Conservation (phyloP, 116 monocot species). For the Posidonia oceanica region DNA sequence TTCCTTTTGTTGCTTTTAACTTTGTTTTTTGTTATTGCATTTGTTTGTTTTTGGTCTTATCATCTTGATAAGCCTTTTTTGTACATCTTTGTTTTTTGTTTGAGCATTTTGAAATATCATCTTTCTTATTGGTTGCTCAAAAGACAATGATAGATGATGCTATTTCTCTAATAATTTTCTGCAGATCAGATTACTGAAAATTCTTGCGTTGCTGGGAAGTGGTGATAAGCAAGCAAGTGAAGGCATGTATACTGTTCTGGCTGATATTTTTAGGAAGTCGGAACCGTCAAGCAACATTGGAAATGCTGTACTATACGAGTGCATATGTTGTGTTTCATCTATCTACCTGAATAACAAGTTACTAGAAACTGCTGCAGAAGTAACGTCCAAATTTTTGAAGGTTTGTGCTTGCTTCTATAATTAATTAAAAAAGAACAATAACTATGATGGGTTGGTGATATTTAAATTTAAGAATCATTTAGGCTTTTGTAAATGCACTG, state of each 20-base stretch:
- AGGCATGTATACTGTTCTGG: conserved; percentile 74
- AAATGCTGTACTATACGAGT: conserved; percentile 89
- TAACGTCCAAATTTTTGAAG: conserved; percentile 94
- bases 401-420: conserved; percentile 12
- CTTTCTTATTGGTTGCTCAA: too few relatives aligned
- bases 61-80: too few relatives aligned
- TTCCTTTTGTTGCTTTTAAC: too few relatives aligned
- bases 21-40: too few relatives aligned
- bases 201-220: conserved; percentile 77
- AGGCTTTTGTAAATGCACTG: not conserved
- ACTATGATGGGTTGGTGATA: not conserved
- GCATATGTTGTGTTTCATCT: conserved; percentile 93
- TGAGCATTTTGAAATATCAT: too few relatives aligned
- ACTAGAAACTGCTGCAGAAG: conserved; percentile 70
- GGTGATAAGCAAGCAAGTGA: conserved; percentile 90
- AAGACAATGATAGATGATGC: not conserved
- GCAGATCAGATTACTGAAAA: conserved; percentile 93
- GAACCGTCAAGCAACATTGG: conserved; percentile 91
- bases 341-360: conserved; percentile 74
- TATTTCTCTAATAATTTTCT: conserved; percentile 13
- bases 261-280: conserved; percentile 76
- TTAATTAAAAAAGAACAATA: not conserved
- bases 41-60: too few relatives aligned
- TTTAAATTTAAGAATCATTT: not conserved
- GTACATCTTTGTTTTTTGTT: too few relatives aligned